These are phyloP conservation scores for Prunella vulgaris DNA, from an alignment of 257 asterid species.

Conservation along the genomic window DNA sequence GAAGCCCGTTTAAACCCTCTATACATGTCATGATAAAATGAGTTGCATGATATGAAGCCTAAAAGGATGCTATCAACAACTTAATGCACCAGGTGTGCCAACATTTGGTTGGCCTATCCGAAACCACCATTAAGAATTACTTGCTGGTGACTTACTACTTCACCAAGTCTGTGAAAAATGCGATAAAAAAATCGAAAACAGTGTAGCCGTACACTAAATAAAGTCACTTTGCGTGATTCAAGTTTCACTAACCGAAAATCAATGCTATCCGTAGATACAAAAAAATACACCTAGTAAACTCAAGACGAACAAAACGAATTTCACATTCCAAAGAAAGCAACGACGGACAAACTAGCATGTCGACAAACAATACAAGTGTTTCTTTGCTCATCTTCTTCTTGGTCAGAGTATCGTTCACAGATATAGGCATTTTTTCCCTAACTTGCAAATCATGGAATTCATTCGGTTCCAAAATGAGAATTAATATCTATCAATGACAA, in stretches of 20 bases:
- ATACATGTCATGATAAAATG: neutral
- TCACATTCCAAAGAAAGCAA: neutral
- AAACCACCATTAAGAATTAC: too few relatives aligned
- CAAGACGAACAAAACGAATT: neutral
- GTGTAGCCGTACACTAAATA: too few relatives aligned
- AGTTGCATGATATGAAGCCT: neutral
- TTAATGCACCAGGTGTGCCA: neutral
- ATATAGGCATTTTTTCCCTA: too few relatives aligned
- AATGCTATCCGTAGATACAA: neutral
- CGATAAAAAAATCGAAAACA: too few relatives aligned
- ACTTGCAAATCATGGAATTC: neutral
- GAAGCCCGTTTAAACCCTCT: too few relatives aligned
- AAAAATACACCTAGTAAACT: too few relatives aligned
- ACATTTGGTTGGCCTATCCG: neutral
- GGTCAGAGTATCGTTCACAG: neutral
- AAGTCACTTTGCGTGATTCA: neutral
- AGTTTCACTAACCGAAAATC: neutral
- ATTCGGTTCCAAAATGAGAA: conserved; percentile 4
- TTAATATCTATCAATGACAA: neutral
- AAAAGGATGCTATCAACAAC: neutral
- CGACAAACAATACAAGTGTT: neutral
- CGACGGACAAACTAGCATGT: neutral
- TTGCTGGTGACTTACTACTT: too few relatives aligned
- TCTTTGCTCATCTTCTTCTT: neutral
- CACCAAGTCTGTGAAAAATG: too few relatives aligned